Evolutionary conservation across 108 stramenopile genomes (phyloP).

Genomic region (Seminavis robusta): DNA sequence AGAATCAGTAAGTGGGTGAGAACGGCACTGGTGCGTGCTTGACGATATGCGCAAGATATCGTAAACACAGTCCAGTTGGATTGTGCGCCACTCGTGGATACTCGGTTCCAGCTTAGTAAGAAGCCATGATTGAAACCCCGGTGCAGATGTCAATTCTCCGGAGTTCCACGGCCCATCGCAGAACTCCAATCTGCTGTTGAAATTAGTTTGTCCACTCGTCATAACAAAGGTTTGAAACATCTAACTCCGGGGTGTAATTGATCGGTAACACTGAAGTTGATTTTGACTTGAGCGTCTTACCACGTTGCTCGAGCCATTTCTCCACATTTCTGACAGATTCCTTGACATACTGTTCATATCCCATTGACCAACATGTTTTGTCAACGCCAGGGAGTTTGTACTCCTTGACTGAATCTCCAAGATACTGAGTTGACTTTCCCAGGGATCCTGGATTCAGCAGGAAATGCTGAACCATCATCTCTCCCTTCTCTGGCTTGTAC

Average conservation of each 20-base stretch:
- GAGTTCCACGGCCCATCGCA: conserved; percentile 50
- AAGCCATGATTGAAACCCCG: conserved; percentile 41
- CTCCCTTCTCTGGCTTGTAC: too few relatives aligned
- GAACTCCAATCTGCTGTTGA: conserved; percentile 33
- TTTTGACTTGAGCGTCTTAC: conserved; percentile 8
- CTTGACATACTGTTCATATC: conserved; percentile 21
- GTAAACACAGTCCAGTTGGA: too few relatives aligned
- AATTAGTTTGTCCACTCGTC: conserved; percentile 15
- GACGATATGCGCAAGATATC: too few relatives aligned
- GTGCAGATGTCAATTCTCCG: conserved; percentile 37
- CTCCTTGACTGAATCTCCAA: conserved; percentile 17
- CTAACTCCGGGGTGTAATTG: conserved; percentile 18
- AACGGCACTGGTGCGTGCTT: too few relatives aligned
- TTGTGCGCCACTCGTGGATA: too few relatives aligned
- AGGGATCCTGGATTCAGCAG: conserved; percentile 14
- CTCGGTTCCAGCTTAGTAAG: too few relatives aligned
- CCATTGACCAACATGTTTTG: conserved; percentile 15
- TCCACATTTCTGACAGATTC: conserved; percentile 25
- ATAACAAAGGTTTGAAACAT: conserved; percentile 3
- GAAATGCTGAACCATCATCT: conserved; percentile 14
- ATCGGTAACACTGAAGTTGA: conserved; percentile 20
- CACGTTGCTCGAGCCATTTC: conserved; percentile 13
- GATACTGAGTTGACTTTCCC: conserved; percentile 15
- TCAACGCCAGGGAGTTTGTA: conserved; percentile 4
- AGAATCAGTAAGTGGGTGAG: too few relatives aligned